Base-by-base conservation (phyloP, 2,329 filamentous ascomycete genomes). In the Tolypocladium nubicola region DNA sequence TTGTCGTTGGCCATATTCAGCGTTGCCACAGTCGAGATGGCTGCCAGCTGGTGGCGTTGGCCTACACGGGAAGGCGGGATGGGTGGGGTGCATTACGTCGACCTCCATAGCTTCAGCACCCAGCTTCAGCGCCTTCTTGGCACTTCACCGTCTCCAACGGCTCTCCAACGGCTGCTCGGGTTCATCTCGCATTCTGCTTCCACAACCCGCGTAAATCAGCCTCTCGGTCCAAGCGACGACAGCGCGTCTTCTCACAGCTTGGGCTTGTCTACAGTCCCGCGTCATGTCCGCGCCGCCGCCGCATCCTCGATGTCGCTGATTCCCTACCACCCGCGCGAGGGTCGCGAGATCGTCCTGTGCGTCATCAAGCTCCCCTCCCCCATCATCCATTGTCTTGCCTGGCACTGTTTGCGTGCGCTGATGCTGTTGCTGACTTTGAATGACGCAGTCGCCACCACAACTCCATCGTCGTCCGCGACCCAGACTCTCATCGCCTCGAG, bases 401-500 rank as follows among this genome's bases (percentile, higher is more conserved):
- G 19, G 14, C 16, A 19, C 45, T 30, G 1, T 3, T 5, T 47
- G 4, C 9, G 9, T 11, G 41, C 9, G 13, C 43, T 30, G 13
- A 23, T 19, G 23, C 45, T n/a, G 8, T 49, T n/a, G 53, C 49
- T 57, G 35, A 41, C 35, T 26, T 38, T 33, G 43, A 53, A 23
- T 16, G 23, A 35, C 52, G 14, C 66, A 97, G 94, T 55, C 94
- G 93, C 61, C 91, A 97, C 71, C 88, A 90, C 68, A 90, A 96
- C 74, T 88, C 92, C 26, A 86, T 99, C 58, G 94, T 99, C 50
- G 86, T 97, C 41, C 92, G 89, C 67, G 93, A 99, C 73, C 88
- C 86, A 52, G 80, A 84, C 37, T 96, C 92, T 8, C 87, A 87
- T 61, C 89, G 92, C 65, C 84, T 99, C 62, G 90, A 90, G 64